Conservation (phyloP, 305 asterid genomes). For the Ajuga reptans region DNA sequence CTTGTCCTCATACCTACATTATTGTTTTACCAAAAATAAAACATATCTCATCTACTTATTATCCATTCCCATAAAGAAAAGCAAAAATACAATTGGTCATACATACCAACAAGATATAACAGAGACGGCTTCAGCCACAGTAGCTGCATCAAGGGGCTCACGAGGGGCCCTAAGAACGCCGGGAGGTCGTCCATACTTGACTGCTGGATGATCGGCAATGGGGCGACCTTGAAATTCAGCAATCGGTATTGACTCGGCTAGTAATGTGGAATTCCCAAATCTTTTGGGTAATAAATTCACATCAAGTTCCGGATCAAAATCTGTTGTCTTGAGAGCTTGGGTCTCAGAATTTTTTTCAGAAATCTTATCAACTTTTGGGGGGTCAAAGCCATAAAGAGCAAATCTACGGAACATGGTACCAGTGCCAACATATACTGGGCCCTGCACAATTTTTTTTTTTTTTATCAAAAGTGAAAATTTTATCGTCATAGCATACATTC, state of each 20-base stretch:
- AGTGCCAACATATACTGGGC: slow-evolving; percentile 53
- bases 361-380: slow-evolving; percentile 31
- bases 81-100: no score
- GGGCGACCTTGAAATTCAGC: slow-evolving; percentile 54
- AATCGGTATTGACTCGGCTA: slow-evolving; percentile 44
- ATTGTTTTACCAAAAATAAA: no score
- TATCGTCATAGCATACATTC: no score
- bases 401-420: slow-evolving; percentile 45
- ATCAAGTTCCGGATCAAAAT: slow-evolving; percentile 40
- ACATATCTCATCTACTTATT: no score
- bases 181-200: slow-evolving; percentile 50
- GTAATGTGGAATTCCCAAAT: slow-evolving; percentile 44
- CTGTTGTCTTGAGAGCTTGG: slow-evolving; percentile 27
- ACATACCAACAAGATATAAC: slow-evolving; percentile 46
- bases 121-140: slow-evolving; percentile 49
- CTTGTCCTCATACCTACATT: slow-evolving; percentile 45
- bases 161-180: slow-evolving; percentile 40
- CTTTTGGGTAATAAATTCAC: slow-evolving; percentile 37
- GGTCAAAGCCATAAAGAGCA: slow-evolving; percentile 58
- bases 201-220: slow-evolving; percentile 52
- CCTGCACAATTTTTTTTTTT: slow-evolving; percentile 13
- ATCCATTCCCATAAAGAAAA: no score
- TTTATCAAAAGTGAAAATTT: not conserved
- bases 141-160: slow-evolving; percentile 44
- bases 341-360: slow-evolving; percentile 22